These are phyloP conservation scores for Prunus yedoensis DNA, from an alignment of 331 rosid genomes.

Conservation along the genomic window DNA sequence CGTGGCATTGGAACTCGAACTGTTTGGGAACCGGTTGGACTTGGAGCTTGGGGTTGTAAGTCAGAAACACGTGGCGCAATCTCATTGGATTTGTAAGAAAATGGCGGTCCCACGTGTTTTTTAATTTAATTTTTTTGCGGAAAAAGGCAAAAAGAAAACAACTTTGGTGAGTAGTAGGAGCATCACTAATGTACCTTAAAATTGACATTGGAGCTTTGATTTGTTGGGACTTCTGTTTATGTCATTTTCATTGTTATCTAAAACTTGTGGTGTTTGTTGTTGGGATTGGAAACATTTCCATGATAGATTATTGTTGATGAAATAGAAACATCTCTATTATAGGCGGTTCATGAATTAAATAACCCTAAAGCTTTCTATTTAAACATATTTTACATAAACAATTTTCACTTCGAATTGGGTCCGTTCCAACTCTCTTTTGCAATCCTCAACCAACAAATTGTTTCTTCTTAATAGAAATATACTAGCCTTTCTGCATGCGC, in stretches of 20 bases:
- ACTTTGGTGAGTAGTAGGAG: neutral
- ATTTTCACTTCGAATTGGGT: too few species aligned
- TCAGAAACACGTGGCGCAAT: neutral
- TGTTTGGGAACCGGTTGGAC: neutral
- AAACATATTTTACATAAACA: too few species aligned
- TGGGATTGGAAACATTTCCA: conserved; percentile 4
- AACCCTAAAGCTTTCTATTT: too few species aligned
- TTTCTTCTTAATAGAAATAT: neutral
- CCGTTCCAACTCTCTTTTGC: too few species aligned
- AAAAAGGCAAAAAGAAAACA: too few species aligned
- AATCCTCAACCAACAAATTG: neutral
- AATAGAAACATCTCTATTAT: neutral
- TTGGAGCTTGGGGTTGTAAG: neutral
- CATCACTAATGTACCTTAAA: conserved; percentile 1
- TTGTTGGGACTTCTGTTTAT: neutral
- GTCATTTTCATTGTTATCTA: neutral
- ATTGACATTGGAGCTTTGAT: conserved; percentile 14
- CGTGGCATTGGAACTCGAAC: conserved; percentile 32
- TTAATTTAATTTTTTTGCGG: neutral
- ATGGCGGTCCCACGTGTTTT: neutral
- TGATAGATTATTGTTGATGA: neutral
- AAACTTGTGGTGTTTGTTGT: neutral
- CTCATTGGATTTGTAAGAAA: neutral
- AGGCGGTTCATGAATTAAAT: neutral
- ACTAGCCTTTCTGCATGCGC: too few species aligned